A percentile compares a stretch with the other conserved stretches of the same genome.
These are phyloP conservation scores for Xenoacremonium recifei DNA, from an alignment of 2,329 filamentous ascomycete species.

Conservation along the genomic window DNA sequence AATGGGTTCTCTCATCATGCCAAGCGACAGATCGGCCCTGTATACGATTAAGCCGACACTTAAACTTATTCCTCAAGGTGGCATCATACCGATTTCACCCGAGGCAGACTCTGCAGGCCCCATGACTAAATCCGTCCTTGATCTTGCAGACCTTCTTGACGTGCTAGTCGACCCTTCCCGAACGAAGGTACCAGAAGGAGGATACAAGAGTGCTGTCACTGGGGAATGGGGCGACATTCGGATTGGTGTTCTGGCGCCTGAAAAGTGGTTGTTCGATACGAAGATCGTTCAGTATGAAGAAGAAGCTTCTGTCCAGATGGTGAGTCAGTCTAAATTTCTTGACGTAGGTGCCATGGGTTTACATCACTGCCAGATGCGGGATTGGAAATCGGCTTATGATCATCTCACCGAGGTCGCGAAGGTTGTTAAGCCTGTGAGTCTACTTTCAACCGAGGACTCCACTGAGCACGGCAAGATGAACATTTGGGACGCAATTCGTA, in stretches of 20 bases:
- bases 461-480: slow-evolving; percentile 3
- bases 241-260: slow-evolving; percentile 10
- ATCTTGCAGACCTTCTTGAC: slow-evolving; percentile 11
- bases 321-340: background rate
- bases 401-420: slow-evolving; percentile 2
- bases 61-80: slow-evolving; percentile 3
- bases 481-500: slow-evolving; percentile 3
- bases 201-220: slow-evolving; percentile 5
- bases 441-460: background rate
- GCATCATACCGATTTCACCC: slow-evolving; percentile 7
- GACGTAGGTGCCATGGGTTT: background rate
- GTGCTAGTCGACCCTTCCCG: background rate
- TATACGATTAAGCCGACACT: slow-evolving; percentile 13
- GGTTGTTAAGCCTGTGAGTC: slow-evolving; percentile 2
- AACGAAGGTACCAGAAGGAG: background rate
- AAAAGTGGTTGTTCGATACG: slow-evolving; percentile 5
- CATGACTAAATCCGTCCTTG: slow-evolving; percentile 7
- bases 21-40: slow-evolving; percentile 8
- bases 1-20: slow-evolving; percentile 39
- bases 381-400: slow-evolving; percentile 3
- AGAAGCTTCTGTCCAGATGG: slow-evolving; percentile 5
- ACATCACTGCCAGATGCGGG: slow-evolving; percentile 1
- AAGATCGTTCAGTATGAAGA: slow-evolving; percentile 2
- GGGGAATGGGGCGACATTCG: slow-evolving; percentile 8
- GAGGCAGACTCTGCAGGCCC: slow-evolving; percentile 9